A percentile compares a stretch with the other conserved stretches of the same genome.
These are phyloP conservation scores for Sanguinoderma infundibulare DNA, from an alignment of 1,284 basidiomycete species.

Conservation along the genomic window DNA sequence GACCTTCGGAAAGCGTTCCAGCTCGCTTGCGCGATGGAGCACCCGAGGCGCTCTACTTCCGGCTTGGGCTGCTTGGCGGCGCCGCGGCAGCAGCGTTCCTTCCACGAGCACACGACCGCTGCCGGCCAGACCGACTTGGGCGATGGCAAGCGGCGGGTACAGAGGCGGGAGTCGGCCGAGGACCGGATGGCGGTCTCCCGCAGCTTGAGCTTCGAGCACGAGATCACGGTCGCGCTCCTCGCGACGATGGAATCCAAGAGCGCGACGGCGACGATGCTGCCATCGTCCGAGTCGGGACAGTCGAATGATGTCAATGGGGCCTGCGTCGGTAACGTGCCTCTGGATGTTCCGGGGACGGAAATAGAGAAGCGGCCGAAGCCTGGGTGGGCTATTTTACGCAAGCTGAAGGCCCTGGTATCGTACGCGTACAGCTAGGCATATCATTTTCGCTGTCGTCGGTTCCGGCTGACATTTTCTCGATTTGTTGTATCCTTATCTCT, in stretches of 20 bases:
- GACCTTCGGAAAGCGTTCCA: slow-evolving; percentile 24
- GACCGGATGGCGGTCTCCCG: not conserved
- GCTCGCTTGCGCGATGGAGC: not conserved
- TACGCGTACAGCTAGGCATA: not conserved
- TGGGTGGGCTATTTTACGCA: slow-evolving; percentile 2
- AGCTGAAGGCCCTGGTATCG: slow-evolving; percentile 4
- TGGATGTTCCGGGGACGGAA: not conserved
- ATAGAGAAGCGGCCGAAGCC: not conserved
- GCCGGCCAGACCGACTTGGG: not conserved
- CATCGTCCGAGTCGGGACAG: not conserved
- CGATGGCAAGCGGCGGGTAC: not conserved
- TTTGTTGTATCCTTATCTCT: not conserved
- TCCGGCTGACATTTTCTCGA: not conserved
- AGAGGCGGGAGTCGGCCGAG: not conserved
- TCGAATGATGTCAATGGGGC: too few relatives aligned
- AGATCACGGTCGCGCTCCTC: slow-evolving; percentile 28
- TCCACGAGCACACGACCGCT: not conserved
- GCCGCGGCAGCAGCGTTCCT: not conserved
- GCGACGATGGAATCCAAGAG: slow-evolving; percentile 16
- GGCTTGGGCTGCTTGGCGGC: not conserved
- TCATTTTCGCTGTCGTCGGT: not conserved
- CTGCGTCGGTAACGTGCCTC: too few relatives aligned
- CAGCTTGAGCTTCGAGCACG: slow-evolving; percentile 23
- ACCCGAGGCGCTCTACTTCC: not conserved
- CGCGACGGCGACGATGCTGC: not conserved